Evolutionary conservation across 352 stramenopile genomes (phyloP).

Genomic region (Globisporangium cylindrosporum): DNA sequence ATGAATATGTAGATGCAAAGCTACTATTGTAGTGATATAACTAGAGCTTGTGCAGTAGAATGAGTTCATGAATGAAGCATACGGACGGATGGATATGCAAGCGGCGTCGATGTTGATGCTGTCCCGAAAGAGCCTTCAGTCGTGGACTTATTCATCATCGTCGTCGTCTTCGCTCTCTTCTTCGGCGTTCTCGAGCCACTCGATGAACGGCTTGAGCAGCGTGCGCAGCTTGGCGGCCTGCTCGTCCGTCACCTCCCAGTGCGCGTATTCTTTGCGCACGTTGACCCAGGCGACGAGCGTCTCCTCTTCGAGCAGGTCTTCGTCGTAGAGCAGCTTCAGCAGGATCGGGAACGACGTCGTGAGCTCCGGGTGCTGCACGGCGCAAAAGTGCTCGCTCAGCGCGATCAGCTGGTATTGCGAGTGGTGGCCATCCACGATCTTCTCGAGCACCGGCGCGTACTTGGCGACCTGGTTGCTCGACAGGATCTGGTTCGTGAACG

Average conservation of each 20-base stretch:
- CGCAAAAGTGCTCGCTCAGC: conserved; percentile 89
- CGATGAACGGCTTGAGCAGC: conserved; percentile 93
- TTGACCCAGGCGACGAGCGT: conserved; percentile 92
- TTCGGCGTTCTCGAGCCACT: conserved; percentile 97
- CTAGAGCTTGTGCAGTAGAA: neutral
- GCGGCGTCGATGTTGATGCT: neutral
- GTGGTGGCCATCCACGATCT: conserved; percentile 81
- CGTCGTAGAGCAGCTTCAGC: conserved; percentile 96
- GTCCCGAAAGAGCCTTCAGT: neutral
- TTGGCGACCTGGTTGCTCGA: conserved; percentile 90
- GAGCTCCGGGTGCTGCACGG: conserved; percentile 82
- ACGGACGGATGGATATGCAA: neutral
- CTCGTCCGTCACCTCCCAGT: conserved; percentile 89
- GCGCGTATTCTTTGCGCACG: conserved; percentile 74
- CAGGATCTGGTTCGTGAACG: conserved; percentile 88
- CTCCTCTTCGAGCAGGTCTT: conserved; percentile 96
- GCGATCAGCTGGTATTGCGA: conserved; percentile 94
- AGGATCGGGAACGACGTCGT: conserved; percentile 90
- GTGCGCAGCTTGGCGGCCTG: conserved; percentile 80
- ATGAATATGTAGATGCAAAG: neutral
- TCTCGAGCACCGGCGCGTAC: conserved; percentile 83
- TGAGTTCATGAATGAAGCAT: neutral
- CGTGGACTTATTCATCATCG: conserved; percentile 43
- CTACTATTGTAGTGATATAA: neutral
- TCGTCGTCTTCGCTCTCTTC: conserved; percentile 86